These are phyloP conservation scores for Astrocystis sublimbata DNA, from an alignment of 495 filamentous ascomycete genomes.

Conservation along the genomic window DNA sequence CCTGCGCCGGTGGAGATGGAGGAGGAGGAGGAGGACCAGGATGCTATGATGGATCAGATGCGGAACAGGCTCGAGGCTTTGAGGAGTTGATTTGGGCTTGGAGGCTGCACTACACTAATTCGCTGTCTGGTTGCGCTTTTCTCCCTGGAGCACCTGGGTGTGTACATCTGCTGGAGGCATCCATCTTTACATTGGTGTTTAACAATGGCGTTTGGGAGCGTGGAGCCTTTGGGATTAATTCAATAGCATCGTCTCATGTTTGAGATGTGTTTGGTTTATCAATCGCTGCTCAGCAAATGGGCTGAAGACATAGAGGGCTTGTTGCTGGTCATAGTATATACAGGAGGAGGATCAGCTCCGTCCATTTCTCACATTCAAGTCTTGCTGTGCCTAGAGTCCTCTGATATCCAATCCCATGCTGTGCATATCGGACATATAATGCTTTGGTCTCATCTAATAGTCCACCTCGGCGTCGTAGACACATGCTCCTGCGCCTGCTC, in stretches of 20 bases:
- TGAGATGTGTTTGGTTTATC: constrained; percentile 12
- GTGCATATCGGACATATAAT: background rate
- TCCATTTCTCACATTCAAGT: background rate
- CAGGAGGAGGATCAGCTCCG: constrained; percentile 6
- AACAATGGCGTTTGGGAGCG: constrained; percentile 33
- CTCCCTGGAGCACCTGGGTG: background rate
- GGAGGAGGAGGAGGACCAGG: constrained; percentile 77
- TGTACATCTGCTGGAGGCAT: constrained; percentile 7
- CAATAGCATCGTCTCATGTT: constrained; percentile 11
- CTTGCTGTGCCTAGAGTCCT: background rate
- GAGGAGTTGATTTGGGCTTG: constrained; percentile 65
- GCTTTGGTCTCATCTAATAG: too few species aligned
- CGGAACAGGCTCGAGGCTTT: constrained; percentile 84
- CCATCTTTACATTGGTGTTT: constrained; percentile 27
- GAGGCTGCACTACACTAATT: too few species aligned
- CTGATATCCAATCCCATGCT: background rate
- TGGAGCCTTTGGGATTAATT: constrained; percentile 22
- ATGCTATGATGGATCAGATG: constrained; percentile 91
- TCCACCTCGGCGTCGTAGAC: constrained; percentile 31
- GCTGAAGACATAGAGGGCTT: constrained; percentile 1
- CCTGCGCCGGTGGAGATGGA: constrained; percentile 58
- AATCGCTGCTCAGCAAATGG: background rate
- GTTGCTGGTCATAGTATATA: constrained; percentile 23
- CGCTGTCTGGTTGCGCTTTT: background rate
- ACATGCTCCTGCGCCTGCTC: constrained; percentile 27